A percentile compares a stretch with the other conserved stretches of the same genome.
phyloP scores from a whole-genome alignment of 2,329 filamentous ascomycete genomes.

The Penicillium sp. region DNA sequence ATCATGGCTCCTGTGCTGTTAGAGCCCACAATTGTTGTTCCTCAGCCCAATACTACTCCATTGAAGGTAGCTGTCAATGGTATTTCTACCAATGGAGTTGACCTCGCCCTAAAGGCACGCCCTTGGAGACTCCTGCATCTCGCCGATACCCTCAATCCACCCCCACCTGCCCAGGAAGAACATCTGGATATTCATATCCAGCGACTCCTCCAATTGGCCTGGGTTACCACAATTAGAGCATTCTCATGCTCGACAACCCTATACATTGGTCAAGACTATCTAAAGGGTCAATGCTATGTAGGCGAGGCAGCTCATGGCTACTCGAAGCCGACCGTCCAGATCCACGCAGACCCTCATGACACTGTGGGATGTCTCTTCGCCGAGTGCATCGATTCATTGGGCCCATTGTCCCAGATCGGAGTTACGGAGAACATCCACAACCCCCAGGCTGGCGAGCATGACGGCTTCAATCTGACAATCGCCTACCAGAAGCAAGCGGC shows the following conservation, averaged over 20 bases:
- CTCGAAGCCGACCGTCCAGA: not conserved
- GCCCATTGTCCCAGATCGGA: not conserved
- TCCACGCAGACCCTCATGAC: constrained; percentile 13
- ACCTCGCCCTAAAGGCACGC: not conserved
- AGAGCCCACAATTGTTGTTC: not conserved
- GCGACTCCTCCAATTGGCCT: constrained; percentile 14
- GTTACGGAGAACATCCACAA: not conserved
- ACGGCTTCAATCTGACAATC: not conserved
- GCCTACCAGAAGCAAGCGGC: constrained; percentile 7
- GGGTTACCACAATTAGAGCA: constrained; percentile 3
- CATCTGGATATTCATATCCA: constrained; percentile 13
- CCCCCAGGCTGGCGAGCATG: not conserved
- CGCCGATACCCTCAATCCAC: constrained; percentile 1
- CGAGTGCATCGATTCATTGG: not conserved
- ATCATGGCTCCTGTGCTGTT: constrained; percentile 12
- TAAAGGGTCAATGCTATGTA: constrained; percentile 8
- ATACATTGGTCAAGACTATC: constrained; percentile 11
- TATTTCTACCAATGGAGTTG: not conserved
- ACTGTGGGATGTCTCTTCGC: constrained; percentile 3
- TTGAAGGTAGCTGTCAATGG: not conserved
- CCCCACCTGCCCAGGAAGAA: not conserved
- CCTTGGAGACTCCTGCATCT: constrained; percentile 7
- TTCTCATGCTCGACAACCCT: constrained; percentile 11
- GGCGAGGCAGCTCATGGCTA: not conserved
- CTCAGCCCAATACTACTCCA: not conserved